Evolutionary conservation across 2,329 filamentous ascomycete genomes (phyloP), one percentile per base, ranked within the genome.

Genomic region (Phaeosphaeria sp.): DNA sequence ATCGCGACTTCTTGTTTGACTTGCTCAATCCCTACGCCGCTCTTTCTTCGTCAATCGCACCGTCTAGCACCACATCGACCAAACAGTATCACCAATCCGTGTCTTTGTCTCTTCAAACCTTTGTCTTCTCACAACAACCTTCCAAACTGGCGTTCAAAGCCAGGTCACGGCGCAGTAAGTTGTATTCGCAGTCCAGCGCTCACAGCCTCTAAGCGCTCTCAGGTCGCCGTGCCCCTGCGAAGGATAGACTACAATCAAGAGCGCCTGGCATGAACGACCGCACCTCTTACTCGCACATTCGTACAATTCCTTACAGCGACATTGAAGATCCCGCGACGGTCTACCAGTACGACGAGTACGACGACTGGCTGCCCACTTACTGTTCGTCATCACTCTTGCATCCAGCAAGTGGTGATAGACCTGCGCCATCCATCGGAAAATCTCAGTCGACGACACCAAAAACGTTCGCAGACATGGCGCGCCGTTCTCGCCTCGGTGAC

Each of bases 401-500:
- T 18, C 33, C 44, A 50, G 15, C 20, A 58, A n/a, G 4, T 3
- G 55, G 18, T 42, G 50, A n/a, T n/a, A 44, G 44, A 43, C 54
- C 17, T 54, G 25, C 21, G 18, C 39, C 22, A 9, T 3, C 23
- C 6, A 18, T 11, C 18, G 50, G 54, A 6, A 33, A 42, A n/a
- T 20, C 33, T 39, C 30, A 36, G 30, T 11, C 30, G 30, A 47
- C 22, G 17, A n/a, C 52, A 21, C 54, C 55, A 11, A 62, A 59
- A 7, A 71, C 66, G 3, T 73, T 74, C 36, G 71, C 69, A 36
- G 66, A 72, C 22, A 76, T 77, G 72, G 66, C 71, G 3, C 67
- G 71, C 42, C 58, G 66, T 15, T 62, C 52, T 33, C 54, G 63
- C 54, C 55, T 52, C 15, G 44, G 54, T 18, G 64, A 68, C 18